Base-by-base conservation (phyloP, 169 alveolate species). In the Cystoisospora suis region DNA sequence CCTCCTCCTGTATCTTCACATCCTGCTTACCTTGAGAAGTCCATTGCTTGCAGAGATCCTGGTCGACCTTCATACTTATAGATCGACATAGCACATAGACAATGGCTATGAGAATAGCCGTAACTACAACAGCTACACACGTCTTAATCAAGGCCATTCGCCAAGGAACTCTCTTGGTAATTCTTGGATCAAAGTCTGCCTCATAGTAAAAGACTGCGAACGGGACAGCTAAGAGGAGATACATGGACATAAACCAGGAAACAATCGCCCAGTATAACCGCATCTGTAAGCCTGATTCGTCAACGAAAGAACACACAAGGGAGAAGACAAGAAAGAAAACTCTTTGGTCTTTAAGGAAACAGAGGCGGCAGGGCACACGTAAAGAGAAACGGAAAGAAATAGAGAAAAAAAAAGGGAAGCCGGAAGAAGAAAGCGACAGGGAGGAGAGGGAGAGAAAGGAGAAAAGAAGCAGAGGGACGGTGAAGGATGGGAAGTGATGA, bases 151-250 rank as follows among this genome's bases (percentile, higher is more conserved):
- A 44, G 45, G 87, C 87, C 34, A 40, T 36, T 3, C 59, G 15
- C 70, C 59, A 77, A 5, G 87, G 87, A 2, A 7, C 29, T 4
- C 45, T 6, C 69, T 17, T 3, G 45, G 40, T 23, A 40, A 45
- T 36, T 6, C 69, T 36, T 5, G 87, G 69, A n/a, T 42, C 87
- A 17, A 36, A 29, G 69, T 77, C 87, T n/a, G 87, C 87, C 69
- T 77, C 87, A n/a, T 77, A 77, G 69, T 77, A 77, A 44, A 77
- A 77, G 36, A 45, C 34, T 27, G 87, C 87, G 42, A 77, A 77
- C 47, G 87, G 87, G 44, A 77, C 70, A 5, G 69, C 69, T 20
- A 77, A 20, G 42, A 77, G 87, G 29, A 77, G 87, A 29, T 77
- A 77, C 34, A 77, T n/a, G 69, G 45, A 9, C 27, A n/a, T 46